These are phyloP conservation scores for Termitomyces sp. DNA, from an alignment of 768 basidiomycete species.

Conservation along the genomic window DNA sequence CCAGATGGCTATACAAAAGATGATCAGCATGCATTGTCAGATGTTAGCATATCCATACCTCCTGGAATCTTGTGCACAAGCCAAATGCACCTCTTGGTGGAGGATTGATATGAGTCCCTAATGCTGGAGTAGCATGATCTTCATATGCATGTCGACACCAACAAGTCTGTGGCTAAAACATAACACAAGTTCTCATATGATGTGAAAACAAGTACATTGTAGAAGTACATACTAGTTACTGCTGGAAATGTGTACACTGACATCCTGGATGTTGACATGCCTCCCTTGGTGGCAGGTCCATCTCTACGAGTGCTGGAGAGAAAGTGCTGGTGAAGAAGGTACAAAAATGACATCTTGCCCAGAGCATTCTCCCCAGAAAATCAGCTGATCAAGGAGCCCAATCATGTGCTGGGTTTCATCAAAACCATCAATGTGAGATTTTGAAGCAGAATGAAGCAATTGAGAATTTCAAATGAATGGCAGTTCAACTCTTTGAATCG, in stretches of 20 bases:
- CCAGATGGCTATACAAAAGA: too few species aligned
- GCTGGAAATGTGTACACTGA: not conserved
- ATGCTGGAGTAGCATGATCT: not conserved
- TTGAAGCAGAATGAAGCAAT: too few species aligned
- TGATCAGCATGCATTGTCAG: too few species aligned
- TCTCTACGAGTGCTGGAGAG: not conserved
- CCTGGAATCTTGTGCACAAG: too few species aligned
- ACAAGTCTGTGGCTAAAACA: not conserved
- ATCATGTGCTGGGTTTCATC: not conserved
- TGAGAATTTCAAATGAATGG: too few species aligned
- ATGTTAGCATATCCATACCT: too few species aligned
- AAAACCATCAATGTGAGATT: too few species aligned
- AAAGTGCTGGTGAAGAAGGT: not conserved
- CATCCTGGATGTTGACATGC: not conserved
- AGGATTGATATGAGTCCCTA: too few species aligned
- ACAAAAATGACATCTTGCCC: not conserved
- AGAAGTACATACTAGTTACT: not conserved
- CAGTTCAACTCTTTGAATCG: too few species aligned
- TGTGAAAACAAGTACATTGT: too few species aligned
- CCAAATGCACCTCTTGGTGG: too few species aligned
- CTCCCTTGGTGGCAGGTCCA: not conserved
- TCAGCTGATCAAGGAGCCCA: not conserved
- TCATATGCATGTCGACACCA: not conserved
- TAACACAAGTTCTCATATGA: not conserved
- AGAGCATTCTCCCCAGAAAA: too few species aligned